Evolutionary conservation across 1,284 basidiomycete genomes (phyloP).

Genomic region (Naganishia sp.): DNA sequence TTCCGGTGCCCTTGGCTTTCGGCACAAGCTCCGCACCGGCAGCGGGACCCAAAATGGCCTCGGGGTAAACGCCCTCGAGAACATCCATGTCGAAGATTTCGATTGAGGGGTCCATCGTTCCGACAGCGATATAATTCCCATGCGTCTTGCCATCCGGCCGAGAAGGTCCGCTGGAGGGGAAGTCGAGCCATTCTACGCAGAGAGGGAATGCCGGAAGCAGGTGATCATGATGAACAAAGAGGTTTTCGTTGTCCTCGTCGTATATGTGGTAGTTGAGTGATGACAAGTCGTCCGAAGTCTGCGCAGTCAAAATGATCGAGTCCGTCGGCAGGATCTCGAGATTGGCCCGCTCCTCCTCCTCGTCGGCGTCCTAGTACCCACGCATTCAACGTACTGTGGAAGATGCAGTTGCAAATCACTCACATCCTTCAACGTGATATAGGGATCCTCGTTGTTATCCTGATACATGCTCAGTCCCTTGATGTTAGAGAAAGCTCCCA

Average conservation of each 20-base stretch:
- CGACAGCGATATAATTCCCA: constrained; percentile 94
- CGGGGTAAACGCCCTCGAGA: constrained; percentile 91
- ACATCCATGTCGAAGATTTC: constrained; percentile 97
- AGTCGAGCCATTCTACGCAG: constrained; percentile 99
- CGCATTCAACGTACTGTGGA: not conserved
- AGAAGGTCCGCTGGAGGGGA: constrained; percentile 57
- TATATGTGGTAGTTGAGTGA: constrained; percentile 95
- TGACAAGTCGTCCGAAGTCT: constrained; percentile 96
- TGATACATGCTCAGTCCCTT: constrained; percentile 91
- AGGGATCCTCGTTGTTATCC: constrained; percentile 92
- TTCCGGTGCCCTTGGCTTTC: constrained; percentile 75
- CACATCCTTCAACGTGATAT: constrained; percentile 92
- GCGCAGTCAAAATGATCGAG: constrained; percentile 87
- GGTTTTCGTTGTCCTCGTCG: constrained; percentile 85
- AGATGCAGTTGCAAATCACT: constrained; percentile 40
- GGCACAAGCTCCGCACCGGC: constrained; percentile 72
- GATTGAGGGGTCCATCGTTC: constrained; percentile 95
- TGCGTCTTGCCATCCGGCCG: constrained; percentile 43
- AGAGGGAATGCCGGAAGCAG: constrained; percentile 97
- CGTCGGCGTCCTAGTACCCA: constrained; percentile 58
- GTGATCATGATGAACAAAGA: constrained; percentile 97
- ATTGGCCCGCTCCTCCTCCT: constrained; percentile 83
- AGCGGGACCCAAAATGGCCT: constrained; percentile 76
- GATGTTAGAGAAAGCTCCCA: constrained; percentile 92
- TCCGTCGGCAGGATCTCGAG: constrained; percentile 87